A percentile compares a stretch with the other conserved stretches of the same genome.
phyloP scores from a whole-genome alignment of 352 stramenopile species.

The Peronospora tabacina region DNA sequence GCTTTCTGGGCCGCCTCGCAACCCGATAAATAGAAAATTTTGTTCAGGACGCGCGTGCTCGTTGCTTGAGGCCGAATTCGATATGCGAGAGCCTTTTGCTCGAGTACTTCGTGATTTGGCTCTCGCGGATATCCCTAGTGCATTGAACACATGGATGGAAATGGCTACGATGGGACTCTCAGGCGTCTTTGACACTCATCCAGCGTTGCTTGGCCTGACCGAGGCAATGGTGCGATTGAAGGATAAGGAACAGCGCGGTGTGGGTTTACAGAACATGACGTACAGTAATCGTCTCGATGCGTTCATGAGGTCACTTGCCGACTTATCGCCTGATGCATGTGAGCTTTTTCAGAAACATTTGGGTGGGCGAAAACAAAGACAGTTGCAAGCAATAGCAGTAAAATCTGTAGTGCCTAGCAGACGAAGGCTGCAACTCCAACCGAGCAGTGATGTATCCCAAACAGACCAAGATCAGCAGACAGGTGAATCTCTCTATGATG shows the following conservation, averaged over 20 bases:
- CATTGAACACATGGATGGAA: slow-evolving; percentile 54
- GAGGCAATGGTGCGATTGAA: slow-evolving; percentile 70
- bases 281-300: slow-evolving; percentile 57
- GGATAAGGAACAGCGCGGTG: slow-evolving; percentile 65
- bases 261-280: slow-evolving; percentile 76
- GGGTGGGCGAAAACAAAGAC: slow-evolving; percentile 50
- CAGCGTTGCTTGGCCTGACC: slow-evolving; percentile 52
- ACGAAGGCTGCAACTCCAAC: slow-evolving; percentile 19
- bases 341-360: slow-evolving; percentile 71
- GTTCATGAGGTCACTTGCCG: slow-evolving; percentile 56
- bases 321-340: slow-evolving; percentile 49
- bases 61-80: slow-evolving; percentile 45
- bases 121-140: slow-evolving; percentile 37
- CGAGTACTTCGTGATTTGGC: slow-evolving; percentile 48
- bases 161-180: slow-evolving; percentile 62
- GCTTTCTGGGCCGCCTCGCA: slow-evolving; percentile 23
- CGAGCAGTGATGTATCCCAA: slow-evolving; percentile 1
- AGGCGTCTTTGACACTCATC: slow-evolving; percentile 50
- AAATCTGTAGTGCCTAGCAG: slow-evolving; percentile 23
- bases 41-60: slow-evolving; percentile 44
- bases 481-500: slow-evolving; percentile 21
- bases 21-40: slow-evolving; percentile 56
- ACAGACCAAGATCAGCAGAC: slow-evolving; percentile 18
- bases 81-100: slow-evolving; percentile 47
- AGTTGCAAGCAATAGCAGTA: slow-evolving; percentile 19